Evolutionary conservation across 257 asterid species (phyloP).

Genomic region (Salvia miltiorrhiza): DNA sequence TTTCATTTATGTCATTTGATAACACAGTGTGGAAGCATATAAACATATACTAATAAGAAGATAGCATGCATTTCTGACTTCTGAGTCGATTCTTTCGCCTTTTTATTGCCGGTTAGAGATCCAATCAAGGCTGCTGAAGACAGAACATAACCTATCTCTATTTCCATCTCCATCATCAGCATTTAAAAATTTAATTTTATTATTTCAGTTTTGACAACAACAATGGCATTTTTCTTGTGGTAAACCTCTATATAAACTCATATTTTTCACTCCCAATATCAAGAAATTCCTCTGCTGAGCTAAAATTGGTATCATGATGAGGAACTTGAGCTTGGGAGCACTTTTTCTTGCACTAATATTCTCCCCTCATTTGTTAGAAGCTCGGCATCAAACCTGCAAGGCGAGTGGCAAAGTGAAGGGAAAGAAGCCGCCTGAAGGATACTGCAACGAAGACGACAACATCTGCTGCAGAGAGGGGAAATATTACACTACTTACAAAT

Average conservation of each 20-base stretch:
- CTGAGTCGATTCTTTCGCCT: too few species aligned
- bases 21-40: too few species aligned
- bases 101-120: neutral
- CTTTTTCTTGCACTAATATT: constrained; percentile 2
- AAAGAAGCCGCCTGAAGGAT: constrained; percentile 17
- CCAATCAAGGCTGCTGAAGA: neutral
- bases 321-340: neutral
- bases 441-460: constrained; percentile 33
- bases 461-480: constrained; percentile 35
- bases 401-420: constrained; percentile 37
- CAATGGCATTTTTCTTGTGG: neutral
- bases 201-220: neutral
- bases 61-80: too few species aligned
- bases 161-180: neutral
- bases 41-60: too few species aligned
- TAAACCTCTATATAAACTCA: neutral
- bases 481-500: constrained; percentile 31
- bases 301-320: constrained; percentile 4
- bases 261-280: neutral
- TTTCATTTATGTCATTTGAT: too few species aligned
- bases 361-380: neutral
- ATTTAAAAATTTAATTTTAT: neutral
- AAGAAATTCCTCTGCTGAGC: neutral
- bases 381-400: constrained; percentile 21
- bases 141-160: constrained; percentile 1